Conservation (phyloP, 2,329 filamentous ascomycete genomes). For the Fusarium buxicola region DNA sequence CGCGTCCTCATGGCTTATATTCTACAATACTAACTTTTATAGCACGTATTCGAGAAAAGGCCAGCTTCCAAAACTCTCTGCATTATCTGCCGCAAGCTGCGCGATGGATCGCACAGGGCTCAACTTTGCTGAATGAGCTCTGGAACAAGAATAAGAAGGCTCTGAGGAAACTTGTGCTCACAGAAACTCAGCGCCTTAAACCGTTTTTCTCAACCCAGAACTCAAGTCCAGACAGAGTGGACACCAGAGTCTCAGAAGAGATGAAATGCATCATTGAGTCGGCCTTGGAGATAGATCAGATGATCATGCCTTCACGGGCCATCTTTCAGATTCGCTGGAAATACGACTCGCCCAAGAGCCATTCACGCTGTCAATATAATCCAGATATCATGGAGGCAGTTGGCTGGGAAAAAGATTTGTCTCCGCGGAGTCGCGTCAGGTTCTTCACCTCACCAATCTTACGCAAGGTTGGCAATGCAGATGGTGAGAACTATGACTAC, state of each 20-base stretch:
- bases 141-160: neutral
- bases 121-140: neutral
- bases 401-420: rapidly evolving
- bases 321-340: neutral
- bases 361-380: rapidly evolving
- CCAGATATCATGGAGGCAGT: neutral
- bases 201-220: neutral
- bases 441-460: conserved; percentile 16
- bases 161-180: rapidly evolving
- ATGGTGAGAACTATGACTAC: conserved; percentile 19
- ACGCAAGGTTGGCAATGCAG: conserved; percentile 8
- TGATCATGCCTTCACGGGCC: conserved; percentile 24
- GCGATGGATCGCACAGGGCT: conserved; percentile 23
- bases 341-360: rapidly evolving
- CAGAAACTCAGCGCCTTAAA: neutral
- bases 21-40: neutral
- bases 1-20: no score
- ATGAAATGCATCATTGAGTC: neutral
- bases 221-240: rapidly evolving
- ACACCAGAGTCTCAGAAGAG: neutral
- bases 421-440: neutral
- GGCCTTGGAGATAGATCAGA: conserved; percentile 21
- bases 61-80: rapidly evolving
- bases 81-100: neutral
- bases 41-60: neutral